phyloP scores from a whole-genome alignment of 2,329 filamentous ascomycete genomes.

The Talaromyces piceae region DNA sequence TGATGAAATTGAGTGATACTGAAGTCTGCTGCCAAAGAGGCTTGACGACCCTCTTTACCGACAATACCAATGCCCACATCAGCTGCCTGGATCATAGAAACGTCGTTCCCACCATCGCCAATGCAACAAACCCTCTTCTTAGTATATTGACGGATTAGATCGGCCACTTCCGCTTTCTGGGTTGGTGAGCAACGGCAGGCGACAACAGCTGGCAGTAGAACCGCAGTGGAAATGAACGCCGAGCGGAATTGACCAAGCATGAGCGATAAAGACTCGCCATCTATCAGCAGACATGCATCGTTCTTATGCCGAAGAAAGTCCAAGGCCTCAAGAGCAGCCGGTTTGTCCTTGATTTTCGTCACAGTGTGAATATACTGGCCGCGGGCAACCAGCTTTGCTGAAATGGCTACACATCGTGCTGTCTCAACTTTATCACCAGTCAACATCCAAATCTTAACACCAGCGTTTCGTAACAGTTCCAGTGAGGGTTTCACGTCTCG shows the following conservation, averaged over 20 bases:
- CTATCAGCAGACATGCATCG: slow-evolving; percentile 84
- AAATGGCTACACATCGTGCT: slow-evolving; percentile 89
- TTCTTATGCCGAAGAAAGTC: slow-evolving; percentile 80
- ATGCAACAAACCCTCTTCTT: slow-evolving; percentile 97
- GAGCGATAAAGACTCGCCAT: slow-evolving; percentile 80
- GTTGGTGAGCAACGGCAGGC: slow-evolving; percentile 95
- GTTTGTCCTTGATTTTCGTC: slow-evolving; percentile 72
- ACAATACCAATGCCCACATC: slow-evolving; percentile 98
- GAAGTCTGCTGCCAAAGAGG: slow-evolving; percentile 91
- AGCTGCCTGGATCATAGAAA: slow-evolving; percentile 97
- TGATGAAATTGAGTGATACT: slow-evolving; percentile 94
- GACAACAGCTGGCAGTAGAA: slow-evolving; percentile 82
- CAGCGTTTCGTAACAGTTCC: slow-evolving; percentile 89
- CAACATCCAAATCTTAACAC: slow-evolving; percentile 99
- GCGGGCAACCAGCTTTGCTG: slow-evolving; percentile 83
- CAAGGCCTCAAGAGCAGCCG: slow-evolving; percentile 77
- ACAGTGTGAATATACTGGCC: slow-evolving; percentile 97
- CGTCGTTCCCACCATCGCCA: slow-evolving; percentile 95
- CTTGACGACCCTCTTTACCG: slow-evolving; percentile 93
- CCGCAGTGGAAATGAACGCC: slow-evolving; percentile 82
- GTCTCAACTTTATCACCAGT: slow-evolving; percentile 99
- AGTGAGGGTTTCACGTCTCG: slow-evolving; percentile 91
- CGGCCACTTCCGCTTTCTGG: slow-evolving; percentile 91
- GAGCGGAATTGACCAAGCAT: slow-evolving; percentile 75
- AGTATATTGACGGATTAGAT: slow-evolving; percentile 81